Conservation (phyloP, 2,329 filamentous ascomycete species). For the Xylariaceae sp. region DNA sequence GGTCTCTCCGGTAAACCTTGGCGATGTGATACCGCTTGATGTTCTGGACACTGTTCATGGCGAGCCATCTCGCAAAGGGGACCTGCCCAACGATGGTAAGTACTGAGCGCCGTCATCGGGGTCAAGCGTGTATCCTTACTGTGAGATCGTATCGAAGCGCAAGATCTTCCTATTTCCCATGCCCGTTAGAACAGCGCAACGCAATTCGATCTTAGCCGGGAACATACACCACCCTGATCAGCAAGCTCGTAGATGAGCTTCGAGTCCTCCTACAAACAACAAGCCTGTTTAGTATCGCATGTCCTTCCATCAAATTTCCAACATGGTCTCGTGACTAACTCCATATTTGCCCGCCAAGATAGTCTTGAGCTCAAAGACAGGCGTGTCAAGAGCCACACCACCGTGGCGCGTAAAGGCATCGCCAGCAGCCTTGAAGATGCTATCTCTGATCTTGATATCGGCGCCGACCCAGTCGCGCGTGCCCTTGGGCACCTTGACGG, state of each 20-base stretch:
- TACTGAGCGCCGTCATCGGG: neutral
- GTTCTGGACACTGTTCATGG: slow-evolving; percentile 65
- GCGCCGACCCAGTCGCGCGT: slow-evolving; percentile 80
- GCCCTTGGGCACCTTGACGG: slow-evolving; percentile 83
- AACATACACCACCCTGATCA: slow-evolving; percentile 77
- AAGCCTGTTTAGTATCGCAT: slow-evolving; percentile 1
- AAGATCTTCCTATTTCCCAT: slow-evolving; percentile 53
- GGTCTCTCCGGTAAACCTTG: slow-evolving; percentile 74
- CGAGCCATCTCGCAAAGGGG: slow-evolving; percentile 71
- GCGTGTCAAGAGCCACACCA: slow-evolving; percentile 63
- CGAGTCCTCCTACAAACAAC: slow-evolving; percentile 26
- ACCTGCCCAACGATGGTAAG: slow-evolving; percentile 32
- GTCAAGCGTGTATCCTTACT: slow-evolving; percentile 28
- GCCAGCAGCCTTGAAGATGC: slow-evolving; percentile 59
- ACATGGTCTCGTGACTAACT: slow-evolving; percentile 5
- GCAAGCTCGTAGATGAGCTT: slow-evolving; percentile 72
- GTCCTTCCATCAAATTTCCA: too few species aligned
- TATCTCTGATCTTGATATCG: slow-evolving; percentile 75
- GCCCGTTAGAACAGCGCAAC: slow-evolving; percentile 1
- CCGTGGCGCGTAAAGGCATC: slow-evolving; percentile 56
- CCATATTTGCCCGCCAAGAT: slow-evolving; percentile 59
- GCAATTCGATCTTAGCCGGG: slow-evolving; percentile 48
- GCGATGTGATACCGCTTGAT: slow-evolving; percentile 77
- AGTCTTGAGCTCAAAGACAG: slow-evolving; percentile 69
- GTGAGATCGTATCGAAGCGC: slow-evolving; percentile 78